A percentile compares a stretch with the other conserved stretches of the same genome.
Conservation (phyloP, 2,329 filamentous ascomycete species). For the Clonostachys rhizophaga region DNA sequence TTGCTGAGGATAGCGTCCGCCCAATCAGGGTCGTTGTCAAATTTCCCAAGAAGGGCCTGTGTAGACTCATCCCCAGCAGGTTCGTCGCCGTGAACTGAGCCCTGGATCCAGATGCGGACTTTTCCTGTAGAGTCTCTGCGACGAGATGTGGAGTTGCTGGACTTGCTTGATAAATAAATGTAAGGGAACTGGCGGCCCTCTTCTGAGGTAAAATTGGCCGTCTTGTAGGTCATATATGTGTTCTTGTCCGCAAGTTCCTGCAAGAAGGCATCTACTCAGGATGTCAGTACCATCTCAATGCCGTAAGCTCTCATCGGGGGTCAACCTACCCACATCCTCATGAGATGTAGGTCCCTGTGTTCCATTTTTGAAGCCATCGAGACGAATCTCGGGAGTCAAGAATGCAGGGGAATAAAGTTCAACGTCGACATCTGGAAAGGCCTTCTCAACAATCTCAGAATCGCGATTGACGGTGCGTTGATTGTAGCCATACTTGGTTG, state of each 20-base stretch:
- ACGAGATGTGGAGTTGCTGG: background rate
- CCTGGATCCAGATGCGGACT: constrained; percentile 22
- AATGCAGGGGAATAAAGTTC: constrained; percentile 9
- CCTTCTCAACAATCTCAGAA: constrained; percentile 2
- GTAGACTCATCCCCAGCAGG: constrained; percentile 21
- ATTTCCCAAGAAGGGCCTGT: constrained; percentile 19
- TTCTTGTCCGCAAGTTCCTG: constrained; percentile 6
- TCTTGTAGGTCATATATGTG: constrained; percentile 8
- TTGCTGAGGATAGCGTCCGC: constrained; percentile 15
- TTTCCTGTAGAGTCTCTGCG: constrained; percentile 7
- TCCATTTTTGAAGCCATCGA: constrained; percentile 7
- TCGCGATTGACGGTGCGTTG: constrained; percentile 4
- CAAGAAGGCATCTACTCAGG: constrained; percentile 5
- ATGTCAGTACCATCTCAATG: background rate
- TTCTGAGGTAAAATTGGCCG: constrained; percentile 10
- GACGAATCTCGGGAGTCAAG: constrained; percentile 4
- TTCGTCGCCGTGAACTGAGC: constrained; percentile 23
- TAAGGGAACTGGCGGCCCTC: constrained; percentile 8
- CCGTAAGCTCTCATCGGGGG: background rate
- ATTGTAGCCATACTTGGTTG: constrained; percentile 8
- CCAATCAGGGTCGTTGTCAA: constrained; percentile 19
- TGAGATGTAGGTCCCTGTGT: constrained; percentile 10
- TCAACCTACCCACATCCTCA: constrained; percentile 6
- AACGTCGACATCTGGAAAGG: constrained; percentile 7
- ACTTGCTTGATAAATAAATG: constrained; percentile 5